Conservation (phyloP, 2,329 filamentous ascomycete genomes). For the Pseudocercospora pini-densiflorae region DNA sequence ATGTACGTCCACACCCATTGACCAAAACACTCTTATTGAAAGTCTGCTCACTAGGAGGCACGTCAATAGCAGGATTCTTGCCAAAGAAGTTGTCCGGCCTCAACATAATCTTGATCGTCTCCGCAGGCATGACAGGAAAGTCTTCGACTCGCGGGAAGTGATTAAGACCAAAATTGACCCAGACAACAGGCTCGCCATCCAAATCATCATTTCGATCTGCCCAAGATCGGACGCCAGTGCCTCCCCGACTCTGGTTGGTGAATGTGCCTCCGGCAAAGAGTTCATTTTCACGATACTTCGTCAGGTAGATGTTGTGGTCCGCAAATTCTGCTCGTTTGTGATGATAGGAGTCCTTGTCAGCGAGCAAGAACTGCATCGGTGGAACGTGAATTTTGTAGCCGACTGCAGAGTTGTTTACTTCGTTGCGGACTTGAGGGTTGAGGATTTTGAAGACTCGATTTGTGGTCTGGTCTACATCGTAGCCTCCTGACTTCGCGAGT, state of each 20-base stretch:
- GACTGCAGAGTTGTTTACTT: slow-evolving; percentile 53
- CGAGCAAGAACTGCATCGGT: slow-evolving; percentile 56
- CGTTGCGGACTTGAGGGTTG: slow-evolving; percentile 50
- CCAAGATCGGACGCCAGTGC: slow-evolving; percentile 54
- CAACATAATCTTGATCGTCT: slow-evolving; percentile 60
- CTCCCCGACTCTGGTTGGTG: slow-evolving; percentile 60
- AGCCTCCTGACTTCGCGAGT: slow-evolving; percentile 53
- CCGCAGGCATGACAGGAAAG: slow-evolving; percentile 63
- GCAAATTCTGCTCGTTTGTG: slow-evolving; percentile 64
- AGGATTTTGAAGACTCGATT: slow-evolving; percentile 57
- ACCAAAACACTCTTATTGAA: slow-evolving; percentile 48
- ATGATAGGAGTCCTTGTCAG: slow-evolving; percentile 58
- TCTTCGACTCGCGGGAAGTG: slow-evolving; percentile 61
- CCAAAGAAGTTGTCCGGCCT: slow-evolving; percentile 64
- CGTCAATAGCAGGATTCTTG: slow-evolving; percentile 63
- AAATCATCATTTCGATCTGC: slow-evolving; percentile 59
- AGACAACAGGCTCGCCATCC: slow-evolving; percentile 49
- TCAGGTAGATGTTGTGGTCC: slow-evolving; percentile 64
- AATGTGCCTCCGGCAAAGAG: slow-evolving; percentile 61
- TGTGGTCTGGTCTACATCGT: slow-evolving; percentile 51
- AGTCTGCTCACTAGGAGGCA: slow-evolving; percentile 54
- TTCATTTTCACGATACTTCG: slow-evolving; percentile 61
- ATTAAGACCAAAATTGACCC: slow-evolving; percentile 63
- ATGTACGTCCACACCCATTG: neutral
- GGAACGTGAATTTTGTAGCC: slow-evolving; percentile 57